Conservation (phyloP, 2,329 filamentous ascomycete species). For the Beauveria asiatica region DNA sequence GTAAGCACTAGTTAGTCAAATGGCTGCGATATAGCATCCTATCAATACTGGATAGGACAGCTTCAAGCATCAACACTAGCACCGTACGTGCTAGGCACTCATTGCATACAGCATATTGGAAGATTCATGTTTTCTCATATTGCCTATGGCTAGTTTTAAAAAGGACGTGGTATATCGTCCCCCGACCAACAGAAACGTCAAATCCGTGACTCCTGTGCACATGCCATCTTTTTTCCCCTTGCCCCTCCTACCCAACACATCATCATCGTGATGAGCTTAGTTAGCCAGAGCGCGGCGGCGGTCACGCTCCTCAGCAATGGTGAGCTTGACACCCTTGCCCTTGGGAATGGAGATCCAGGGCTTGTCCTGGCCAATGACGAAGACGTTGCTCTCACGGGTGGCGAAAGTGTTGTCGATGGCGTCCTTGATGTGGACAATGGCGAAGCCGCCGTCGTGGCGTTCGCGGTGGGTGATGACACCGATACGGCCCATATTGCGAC, state of each 20-base stretch:
- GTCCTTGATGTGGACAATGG: constrained; percentile 99
- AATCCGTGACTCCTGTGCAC: constrained; percentile 33
- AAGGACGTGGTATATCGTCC: constrained; percentile 15
- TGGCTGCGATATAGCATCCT: not conserved
- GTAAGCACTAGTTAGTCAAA: too few relatives aligned
- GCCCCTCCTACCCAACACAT: constrained; percentile 3
- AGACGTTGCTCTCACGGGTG: constrained; percentile 98
- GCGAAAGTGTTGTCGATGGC: constrained; percentile 99
- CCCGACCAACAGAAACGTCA: constrained; percentile 26
- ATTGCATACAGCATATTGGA: not conserved
- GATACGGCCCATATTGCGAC: constrained; percentile 99
- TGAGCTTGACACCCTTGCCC: constrained; percentile 99
- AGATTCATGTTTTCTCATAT: constrained; percentile 29
- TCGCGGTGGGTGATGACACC: constrained; percentile 99
- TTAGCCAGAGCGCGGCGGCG: constrained; percentile 70
- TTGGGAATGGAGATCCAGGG: constrained; percentile 99
- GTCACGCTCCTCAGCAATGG: constrained; percentile 98
- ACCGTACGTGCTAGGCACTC: not conserved
- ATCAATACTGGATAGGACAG: not conserved
- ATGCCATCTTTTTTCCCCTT: constrained; percentile 26
- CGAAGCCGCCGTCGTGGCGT: constrained; percentile 99
- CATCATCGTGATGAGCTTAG: constrained; percentile 29
- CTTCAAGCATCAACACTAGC: too few relatives aligned
- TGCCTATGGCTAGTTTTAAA: constrained; percentile 28
- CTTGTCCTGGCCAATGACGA: constrained; percentile 98